phyloP scores from a whole-genome alignment of 2,329 filamentous ascomycete genomes.

The Botrytis tulipae region DNA sequence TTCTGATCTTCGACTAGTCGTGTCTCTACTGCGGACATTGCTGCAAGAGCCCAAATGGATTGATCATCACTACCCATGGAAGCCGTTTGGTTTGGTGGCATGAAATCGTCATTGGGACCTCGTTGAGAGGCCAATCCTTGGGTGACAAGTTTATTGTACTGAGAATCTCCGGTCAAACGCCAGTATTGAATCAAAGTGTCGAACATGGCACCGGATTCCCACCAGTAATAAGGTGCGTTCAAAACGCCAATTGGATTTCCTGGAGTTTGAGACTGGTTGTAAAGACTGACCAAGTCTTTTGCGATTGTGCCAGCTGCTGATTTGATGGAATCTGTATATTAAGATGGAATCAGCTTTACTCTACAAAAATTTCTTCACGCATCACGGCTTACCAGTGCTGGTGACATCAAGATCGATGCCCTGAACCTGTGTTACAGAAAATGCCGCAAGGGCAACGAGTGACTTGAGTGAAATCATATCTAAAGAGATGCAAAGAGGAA shows the following conservation, averaged over 20 bases:
- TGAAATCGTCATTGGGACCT: conserved; percentile 57
- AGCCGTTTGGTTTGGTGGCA: conserved; percentile 58
- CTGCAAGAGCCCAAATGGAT: conserved; percentile 67
- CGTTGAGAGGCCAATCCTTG: conserved; percentile 58
- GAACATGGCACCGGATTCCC: conserved; percentile 69
- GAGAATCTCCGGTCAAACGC: conserved; percentile 58
- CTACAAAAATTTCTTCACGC: too few relatives aligned
- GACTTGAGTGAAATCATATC: conserved; percentile 23
- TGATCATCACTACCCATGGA: conserved; percentile 70
- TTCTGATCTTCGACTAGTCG: conserved; percentile 57
- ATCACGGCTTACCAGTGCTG: conserved; percentile 21
- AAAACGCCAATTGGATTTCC: conserved; percentile 27
- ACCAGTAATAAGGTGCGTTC: conserved; percentile 50
- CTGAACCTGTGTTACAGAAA: conserved; percentile 22
- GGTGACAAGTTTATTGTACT: conserved; percentile 59
- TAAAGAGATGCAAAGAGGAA: background rate
- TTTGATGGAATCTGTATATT: conserved; percentile 30
- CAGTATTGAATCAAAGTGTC: conserved; percentile 67
- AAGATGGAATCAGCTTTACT: background rate
- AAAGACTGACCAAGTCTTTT: conserved; percentile 24
- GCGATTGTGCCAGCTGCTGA: conserved; percentile 28
- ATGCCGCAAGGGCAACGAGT: conserved; percentile 27
- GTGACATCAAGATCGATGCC: conserved; percentile 24
- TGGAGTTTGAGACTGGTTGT: conserved; percentile 27
- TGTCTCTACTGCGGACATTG: conserved; percentile 65